Conservation (phyloP, 495 filamentous ascomycete species). For the Penicillium coprophilum region DNA sequence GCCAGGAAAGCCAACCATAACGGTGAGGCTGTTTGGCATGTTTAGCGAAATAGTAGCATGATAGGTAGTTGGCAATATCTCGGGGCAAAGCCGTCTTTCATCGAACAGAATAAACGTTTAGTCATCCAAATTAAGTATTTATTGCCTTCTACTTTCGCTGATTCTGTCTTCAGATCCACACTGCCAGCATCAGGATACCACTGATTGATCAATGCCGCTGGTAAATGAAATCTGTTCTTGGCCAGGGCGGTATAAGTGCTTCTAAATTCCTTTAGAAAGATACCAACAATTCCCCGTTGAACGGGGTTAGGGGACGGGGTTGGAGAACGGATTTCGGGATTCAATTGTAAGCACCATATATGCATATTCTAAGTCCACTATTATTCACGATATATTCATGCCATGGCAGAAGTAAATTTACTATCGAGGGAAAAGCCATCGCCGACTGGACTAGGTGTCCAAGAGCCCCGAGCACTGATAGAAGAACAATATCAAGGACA, state of each 20-base stretch:
- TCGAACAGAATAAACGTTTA: too few species aligned
- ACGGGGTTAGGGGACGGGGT: neutral
- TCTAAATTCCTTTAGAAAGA: neutral
- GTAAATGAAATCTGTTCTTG: neutral
- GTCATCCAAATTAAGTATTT: neutral
- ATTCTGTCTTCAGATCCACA: neutral
- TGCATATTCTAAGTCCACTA: neutral
- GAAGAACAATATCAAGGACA: neutral
- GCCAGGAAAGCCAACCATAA: neutral
- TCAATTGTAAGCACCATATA: neutral
- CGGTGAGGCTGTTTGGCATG: neutral
- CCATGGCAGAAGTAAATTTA: neutral
- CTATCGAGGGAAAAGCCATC: neutral
- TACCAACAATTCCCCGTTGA: neutral
- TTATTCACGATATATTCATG: neutral
- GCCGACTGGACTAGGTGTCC: neutral
- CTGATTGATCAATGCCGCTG: neutral
- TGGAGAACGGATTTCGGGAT: neutral
- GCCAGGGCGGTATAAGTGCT: neutral
- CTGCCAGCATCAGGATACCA: neutral
- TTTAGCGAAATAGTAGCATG: neutral
- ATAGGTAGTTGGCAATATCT: neutral
- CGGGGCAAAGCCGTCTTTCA: neutral
- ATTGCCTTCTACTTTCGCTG: neutral
- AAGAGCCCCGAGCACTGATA: neutral